Evolutionary conservation across 2,329 filamentous ascomycete species (phyloP).

Genomic region (Didymella keratinophila): DNA sequence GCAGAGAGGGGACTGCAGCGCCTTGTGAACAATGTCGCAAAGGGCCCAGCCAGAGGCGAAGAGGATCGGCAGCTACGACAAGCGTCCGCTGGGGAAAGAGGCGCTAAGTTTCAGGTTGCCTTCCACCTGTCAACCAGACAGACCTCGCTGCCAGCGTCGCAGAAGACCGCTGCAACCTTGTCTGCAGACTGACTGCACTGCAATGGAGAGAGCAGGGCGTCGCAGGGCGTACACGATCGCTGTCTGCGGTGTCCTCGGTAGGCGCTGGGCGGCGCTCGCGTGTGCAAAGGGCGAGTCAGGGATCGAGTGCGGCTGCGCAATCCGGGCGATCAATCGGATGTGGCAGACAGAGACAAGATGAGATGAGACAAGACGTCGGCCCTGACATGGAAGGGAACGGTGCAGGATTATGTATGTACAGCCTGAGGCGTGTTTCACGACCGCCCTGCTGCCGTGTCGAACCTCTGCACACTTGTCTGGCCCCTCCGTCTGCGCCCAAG

Average conservation of each 20-base stretch:
- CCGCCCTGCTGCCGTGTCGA: constrained; percentile 29
- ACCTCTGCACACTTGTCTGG: constrained; percentile 16
- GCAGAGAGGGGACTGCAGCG: constrained; percentile 2
- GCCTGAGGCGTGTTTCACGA: constrained; percentile 43
- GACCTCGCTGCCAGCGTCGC: not conserved
- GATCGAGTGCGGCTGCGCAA: constrained; percentile 19
- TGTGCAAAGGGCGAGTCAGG: constrained; percentile 34
- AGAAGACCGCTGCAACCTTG: not conserved
- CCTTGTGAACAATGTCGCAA: constrained; percentile 7
- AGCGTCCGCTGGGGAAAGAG: constrained; percentile 32
- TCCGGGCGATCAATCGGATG: constrained; percentile 29
- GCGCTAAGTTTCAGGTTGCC: constrained; percentile 23
- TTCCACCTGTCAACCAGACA: constrained; percentile 2
- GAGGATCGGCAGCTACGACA: constrained; percentile 33
- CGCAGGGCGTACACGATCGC: constrained; percentile 6
- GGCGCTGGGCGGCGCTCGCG: constrained; percentile 24
- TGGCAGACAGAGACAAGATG: constrained; percentile 17
- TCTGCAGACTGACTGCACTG: not conserved
- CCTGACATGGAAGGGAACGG: constrained; percentile 41
- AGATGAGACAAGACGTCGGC: constrained; percentile 33
- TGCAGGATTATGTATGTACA: constrained; percentile 39
- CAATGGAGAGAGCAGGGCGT: not conserved
- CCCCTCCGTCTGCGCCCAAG: constrained; percentile 18
- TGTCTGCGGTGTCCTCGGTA: constrained; percentile 8
- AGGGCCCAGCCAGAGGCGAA: constrained; percentile 13